Conservation (phyloP, 140 eudicot genomes). For the Senecio squalidus region DNA sequence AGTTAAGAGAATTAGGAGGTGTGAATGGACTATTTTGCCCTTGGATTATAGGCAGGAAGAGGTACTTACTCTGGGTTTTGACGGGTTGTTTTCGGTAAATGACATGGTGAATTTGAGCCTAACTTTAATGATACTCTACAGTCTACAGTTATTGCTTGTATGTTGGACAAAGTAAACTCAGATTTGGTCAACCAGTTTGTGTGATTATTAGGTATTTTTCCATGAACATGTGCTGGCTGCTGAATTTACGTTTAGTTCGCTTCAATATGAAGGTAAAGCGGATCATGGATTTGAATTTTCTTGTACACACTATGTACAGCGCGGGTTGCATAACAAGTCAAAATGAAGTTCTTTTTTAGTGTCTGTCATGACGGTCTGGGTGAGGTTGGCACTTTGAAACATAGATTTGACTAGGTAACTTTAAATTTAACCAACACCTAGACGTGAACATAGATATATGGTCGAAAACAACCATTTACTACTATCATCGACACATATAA, state of each 20-base stretch:
- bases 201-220: slow-evolving; percentile 36
- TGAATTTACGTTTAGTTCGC: slow-evolving; percentile 15
- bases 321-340: not conserved
- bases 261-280: slow-evolving; percentile 10
- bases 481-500: no score
- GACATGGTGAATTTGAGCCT: slow-evolving; percentile 41
- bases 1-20: not conserved
- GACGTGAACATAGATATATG: no score
- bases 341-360: no score
- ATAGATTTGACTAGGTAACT: no score
- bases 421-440: no score
- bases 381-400: no score
- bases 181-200: slow-evolving; percentile 35
- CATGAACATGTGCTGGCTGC: slow-evolving; percentile 39
- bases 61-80: slow-evolving; percentile 1
- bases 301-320: no score
- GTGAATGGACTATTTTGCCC: slow-evolving; percentile 21
- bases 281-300: not conserved
- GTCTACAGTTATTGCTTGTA: slow-evolving; percentile 18
- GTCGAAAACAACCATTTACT: no score
- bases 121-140: slow-evolving; percentile 33
- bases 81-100: slow-evolving; percentile 15
- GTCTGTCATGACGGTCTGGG: no score
- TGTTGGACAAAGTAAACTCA: slow-evolving; percentile 15
- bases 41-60: not conserved